Percentiles rank a stretch among this genome's conserved stretches.
phyloP scores from a whole-genome alignment of 2,329 filamentous ascomycete genomes.

The Rosellinia necatrix region DNA sequence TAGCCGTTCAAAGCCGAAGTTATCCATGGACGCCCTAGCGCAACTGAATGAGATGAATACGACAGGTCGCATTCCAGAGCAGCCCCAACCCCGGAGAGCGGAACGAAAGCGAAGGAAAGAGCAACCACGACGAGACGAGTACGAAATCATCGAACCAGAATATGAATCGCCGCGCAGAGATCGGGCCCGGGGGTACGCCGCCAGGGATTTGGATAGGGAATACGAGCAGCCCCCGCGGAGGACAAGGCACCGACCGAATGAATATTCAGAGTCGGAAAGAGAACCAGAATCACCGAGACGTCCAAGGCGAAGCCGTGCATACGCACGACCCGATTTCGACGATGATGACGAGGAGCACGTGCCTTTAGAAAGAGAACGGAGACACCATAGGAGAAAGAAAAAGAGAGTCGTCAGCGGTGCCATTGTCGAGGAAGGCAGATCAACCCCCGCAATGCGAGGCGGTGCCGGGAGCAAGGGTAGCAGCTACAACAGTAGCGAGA shows the following conservation, averaged over 20 bases:
- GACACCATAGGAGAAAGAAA: constrained; percentile 51
- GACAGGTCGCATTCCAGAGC: constrained; percentile 41
- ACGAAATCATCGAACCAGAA: constrained; percentile 36
- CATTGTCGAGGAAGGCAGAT: constrained; percentile 69
- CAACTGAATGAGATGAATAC: constrained; percentile 67
- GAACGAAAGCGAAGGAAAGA: constrained; percentile 46
- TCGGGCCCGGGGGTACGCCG: constrained; percentile 21
- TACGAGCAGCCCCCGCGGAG: constrained; percentile 29
- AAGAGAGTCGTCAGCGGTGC: constrained; percentile 72
- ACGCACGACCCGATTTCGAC: constrained; percentile 19
- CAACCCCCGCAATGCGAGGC: constrained; percentile 48
- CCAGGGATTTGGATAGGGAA: constrained; percentile 33
- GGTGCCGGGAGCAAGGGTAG: constrained; percentile 44
- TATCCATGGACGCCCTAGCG: constrained; percentile 64
- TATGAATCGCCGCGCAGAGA: constrained; percentile 39
- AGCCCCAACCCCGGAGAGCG: constrained; percentile 48
- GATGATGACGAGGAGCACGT: constrained; percentile 27
- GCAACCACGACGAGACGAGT: constrained; percentile 36
- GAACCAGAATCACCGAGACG: constrained; percentile 31
- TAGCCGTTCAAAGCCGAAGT: constrained; percentile 35
- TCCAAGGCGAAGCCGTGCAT: constrained; percentile 27
- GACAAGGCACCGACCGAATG: constrained; percentile 28
- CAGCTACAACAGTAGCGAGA: constrained; percentile 56
- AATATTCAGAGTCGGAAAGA: constrained; percentile 31
- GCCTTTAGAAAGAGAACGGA: constrained; percentile 34